Evolutionary conservation across 176 grass and related monocot genomes (phyloP), one percentile per base, ranked within the genome.

Genomic region (Pharus latifolius): DNA sequence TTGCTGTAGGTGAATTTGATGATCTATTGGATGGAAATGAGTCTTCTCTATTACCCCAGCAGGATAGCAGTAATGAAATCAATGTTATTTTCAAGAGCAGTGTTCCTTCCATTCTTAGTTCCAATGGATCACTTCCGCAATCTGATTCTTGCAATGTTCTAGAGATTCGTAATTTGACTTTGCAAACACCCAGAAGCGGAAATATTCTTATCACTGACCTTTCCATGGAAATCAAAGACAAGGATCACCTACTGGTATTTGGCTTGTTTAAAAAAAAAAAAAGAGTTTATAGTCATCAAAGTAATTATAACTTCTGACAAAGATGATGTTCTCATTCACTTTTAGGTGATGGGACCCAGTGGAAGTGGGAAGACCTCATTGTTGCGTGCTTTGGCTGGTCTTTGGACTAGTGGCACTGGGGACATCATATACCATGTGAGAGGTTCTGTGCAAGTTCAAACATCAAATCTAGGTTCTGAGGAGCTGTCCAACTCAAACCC

Each of bases 301-400:
- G 9, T 24, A 67, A 46, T 57, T 25, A 15, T 65, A 33, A 53
- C 27, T 56, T 7, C n/a, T 34, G 26, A 27, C 46, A 72, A 54
- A 50, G 38, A 29, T 68, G 30, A 26, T 57, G 50, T 12, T 18
- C 56, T 58, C 60, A 16, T 78, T 79, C 2, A 59, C 25, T 30
- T 80, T 80, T 80, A 99, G 90, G 95, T 99, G 26, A 91, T 91
- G 95, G 95, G 95, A 17, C 95, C 95, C 15, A 99, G 95, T 24
- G 90, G 95, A 72, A 90, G 95, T 86, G 95, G 95, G 49, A 99
- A 99, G 45, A 99, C 90, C 24, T 99, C 95, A 13, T 85, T 99
- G 53, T 81, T 99, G 49, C 95, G 95, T 63, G 95, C 95, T 75
- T 75, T 94, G 35, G 89, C 95, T 49, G 95, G 95, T 43, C 84